Conservation (phyloP, 2,329 filamentous ascomycete genomes). For the Colletotrichum truncatum region DNA sequence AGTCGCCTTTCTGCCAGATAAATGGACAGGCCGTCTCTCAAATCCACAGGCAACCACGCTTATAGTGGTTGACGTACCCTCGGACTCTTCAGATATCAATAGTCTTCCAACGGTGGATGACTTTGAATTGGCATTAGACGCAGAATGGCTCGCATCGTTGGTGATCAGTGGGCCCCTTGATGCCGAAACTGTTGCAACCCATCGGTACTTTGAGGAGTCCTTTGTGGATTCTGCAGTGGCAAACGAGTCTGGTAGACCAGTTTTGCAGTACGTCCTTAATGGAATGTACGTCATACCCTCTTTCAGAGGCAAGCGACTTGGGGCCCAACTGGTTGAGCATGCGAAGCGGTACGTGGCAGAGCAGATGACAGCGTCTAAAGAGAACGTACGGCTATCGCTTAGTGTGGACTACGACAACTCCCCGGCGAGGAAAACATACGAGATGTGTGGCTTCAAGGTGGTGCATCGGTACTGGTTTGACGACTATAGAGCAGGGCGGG, state of each 20-base stretch:
- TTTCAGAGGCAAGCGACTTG: neutral
- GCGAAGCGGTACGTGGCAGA: neutral
- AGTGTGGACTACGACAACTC: conserved; percentile 24
- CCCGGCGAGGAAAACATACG: conserved; percentile 1
- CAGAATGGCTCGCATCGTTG: conserved; percentile 13
- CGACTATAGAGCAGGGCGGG: conserved; percentile 7
- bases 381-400: neutral
- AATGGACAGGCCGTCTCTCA: conserved; percentile 5
- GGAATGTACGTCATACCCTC: conserved; percentile 25
- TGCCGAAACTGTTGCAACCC: neutral
- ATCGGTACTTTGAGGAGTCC: neutral
- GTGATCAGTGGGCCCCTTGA: conserved; percentile 15
- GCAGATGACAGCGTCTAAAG: neutral
- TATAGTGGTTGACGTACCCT: neutral
- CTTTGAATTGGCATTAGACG: neutral
- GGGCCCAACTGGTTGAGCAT: neutral
- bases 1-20: neutral
- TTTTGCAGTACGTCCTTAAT: conserved; percentile 3
- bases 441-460: neutral
- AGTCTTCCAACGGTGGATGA: neutral
- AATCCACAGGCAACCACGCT: conserved; percentile 17
- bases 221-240: neutral
- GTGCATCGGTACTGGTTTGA: conserved; percentile 28
- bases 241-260: neutral
- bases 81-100: neutral